Percentiles rank a stretch among this genome's conserved stretches.
These are phyloP conservation scores for Candida quercuum DNA, from an alignment of 805 yeast genomes.

Conservation along the genomic window DNA sequence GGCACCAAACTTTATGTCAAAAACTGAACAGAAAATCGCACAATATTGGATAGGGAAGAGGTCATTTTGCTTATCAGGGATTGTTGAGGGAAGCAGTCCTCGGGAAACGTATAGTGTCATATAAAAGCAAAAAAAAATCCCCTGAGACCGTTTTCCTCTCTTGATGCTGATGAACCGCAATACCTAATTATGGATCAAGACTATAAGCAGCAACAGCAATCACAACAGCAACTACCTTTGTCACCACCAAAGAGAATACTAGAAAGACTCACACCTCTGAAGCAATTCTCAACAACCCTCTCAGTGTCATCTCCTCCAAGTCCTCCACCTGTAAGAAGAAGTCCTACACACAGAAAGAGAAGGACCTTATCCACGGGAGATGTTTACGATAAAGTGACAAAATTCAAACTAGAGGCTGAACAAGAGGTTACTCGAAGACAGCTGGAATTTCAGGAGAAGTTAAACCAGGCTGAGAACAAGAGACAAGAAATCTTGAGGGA, in stretches of 20 bases:
- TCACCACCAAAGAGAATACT: conserved; percentile 5
- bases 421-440: background rate
- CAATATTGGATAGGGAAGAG: too few species aligned
- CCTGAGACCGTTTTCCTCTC: too few species aligned
- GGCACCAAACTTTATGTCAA: too few species aligned
- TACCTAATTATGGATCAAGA: too few species aligned
- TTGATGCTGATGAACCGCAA: too few species aligned
- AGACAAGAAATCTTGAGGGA: background rate
- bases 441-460: background rate
- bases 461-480: conserved; percentile 1
- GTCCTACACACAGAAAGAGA: background rate
- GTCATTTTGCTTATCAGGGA: too few species aligned
- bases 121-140: too few species aligned
- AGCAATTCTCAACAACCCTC: background rate
- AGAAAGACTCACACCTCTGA: conserved; percentile 3
- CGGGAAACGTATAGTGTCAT: too few species aligned
- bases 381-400: conserved; percentile 4
- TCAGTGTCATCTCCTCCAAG: background rate
- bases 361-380: conserved; percentile 5
- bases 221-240: background rate
- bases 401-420: conserved; percentile 2
- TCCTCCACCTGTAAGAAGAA: background rate
- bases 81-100: too few species aligned
- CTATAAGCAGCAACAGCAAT: too few species aligned
- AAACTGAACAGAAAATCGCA: too few species aligned